phyloP scores from a whole-genome alignment of 306 rosid genomes.

The Citrullus mucosospermus region DNA sequence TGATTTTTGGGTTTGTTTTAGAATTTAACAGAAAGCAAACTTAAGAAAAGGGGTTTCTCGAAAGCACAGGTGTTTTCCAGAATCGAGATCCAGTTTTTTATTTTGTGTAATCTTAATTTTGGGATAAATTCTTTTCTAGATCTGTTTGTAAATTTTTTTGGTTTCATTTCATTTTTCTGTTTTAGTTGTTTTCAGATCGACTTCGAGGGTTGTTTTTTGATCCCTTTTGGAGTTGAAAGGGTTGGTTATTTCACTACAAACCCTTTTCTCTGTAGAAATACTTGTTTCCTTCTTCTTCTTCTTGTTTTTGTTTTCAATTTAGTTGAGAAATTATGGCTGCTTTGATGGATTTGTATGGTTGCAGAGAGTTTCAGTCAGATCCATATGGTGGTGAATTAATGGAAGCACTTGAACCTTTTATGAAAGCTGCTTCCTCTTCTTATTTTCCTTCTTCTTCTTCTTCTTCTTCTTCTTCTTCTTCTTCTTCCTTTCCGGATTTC shows the following conservation, averaged over 20 bases:
- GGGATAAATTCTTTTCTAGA: not conserved
- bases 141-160: not conserved
- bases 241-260: conserved; percentile 58
- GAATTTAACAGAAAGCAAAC: conserved; percentile 38
- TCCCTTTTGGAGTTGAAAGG: conserved; percentile 45
- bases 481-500: not conserved
- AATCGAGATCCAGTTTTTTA: conserved; percentile 77
- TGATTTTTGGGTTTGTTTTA: conserved; percentile 82
- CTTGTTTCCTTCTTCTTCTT: not conserved
- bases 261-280: conserved; percentile 26
- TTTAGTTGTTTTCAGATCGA: conserved; percentile 4
- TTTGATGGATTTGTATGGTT: conserved; percentile 55
- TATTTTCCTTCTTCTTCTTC: conserved; percentile 4
- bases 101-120: not conserved
- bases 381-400: conserved; percentile 71
- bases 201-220: conserved; percentile 62
- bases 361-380: conserved; percentile 38
- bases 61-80: conserved; percentile 94
- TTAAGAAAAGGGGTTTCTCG: conserved; percentile 48
- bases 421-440: conserved; percentile 56
- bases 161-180: not conserved
- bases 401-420: conserved; percentile 99
- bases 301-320: not conserved
- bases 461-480: conserved; percentile 11
- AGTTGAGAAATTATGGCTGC: conserved; percentile 42